phyloP scores from a whole-genome alignment of 352 stramenopile genomes.

The Peronospora belbahrii region DNA sequence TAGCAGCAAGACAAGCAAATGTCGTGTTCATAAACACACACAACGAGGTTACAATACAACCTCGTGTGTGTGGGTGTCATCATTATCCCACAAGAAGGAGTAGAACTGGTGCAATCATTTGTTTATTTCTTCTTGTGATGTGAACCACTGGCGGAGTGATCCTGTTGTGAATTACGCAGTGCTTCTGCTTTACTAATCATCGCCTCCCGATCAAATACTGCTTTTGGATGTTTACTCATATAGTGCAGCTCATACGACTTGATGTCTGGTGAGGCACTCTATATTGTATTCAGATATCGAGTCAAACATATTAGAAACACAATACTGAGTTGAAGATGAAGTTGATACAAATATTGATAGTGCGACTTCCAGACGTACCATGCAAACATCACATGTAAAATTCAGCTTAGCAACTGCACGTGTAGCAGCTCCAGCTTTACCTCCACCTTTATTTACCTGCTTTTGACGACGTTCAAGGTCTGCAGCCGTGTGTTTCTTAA shows the following conservation, averaged over 20 bases:
- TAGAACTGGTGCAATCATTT: slow-evolving; percentile 1
- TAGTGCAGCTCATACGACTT: slow-evolving; percentile 59
- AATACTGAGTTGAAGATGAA: too few species aligned
- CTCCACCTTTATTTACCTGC: slow-evolving; percentile 52
- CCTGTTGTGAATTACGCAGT: slow-evolving; percentile 27
- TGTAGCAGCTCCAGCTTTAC: slow-evolving; percentile 33
- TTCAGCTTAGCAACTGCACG: slow-evolving; percentile 47
- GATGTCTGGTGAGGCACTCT: slow-evolving; percentile 55
- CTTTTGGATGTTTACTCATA: slow-evolving; percentile 51
- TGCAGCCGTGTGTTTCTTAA: slow-evolving; percentile 72
- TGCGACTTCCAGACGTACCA: slow-evolving; percentile 43
- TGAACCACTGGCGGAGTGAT: slow-evolving; percentile 30
- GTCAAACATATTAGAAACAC: too few species aligned
- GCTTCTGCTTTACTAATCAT: slow-evolving; percentile 45
- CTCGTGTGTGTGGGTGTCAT: too few species aligned
- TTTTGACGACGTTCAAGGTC: slow-evolving; percentile 43
- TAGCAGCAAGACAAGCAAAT: too few species aligned
- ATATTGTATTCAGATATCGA: too few species aligned
- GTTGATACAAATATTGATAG: too few species aligned
- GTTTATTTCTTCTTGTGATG: slow-evolving; percentile 47
- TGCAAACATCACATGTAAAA: slow-evolving; percentile 64
- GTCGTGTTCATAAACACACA: too few species aligned
- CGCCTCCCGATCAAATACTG: slow-evolving; percentile 40
- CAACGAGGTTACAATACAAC: too few species aligned
- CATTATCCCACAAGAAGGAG: too few species aligned